These are phyloP conservation scores for Trametes pubescens DNA, from an alignment of 1,284 basidiomycete genomes.

Conservation along the genomic window DNA sequence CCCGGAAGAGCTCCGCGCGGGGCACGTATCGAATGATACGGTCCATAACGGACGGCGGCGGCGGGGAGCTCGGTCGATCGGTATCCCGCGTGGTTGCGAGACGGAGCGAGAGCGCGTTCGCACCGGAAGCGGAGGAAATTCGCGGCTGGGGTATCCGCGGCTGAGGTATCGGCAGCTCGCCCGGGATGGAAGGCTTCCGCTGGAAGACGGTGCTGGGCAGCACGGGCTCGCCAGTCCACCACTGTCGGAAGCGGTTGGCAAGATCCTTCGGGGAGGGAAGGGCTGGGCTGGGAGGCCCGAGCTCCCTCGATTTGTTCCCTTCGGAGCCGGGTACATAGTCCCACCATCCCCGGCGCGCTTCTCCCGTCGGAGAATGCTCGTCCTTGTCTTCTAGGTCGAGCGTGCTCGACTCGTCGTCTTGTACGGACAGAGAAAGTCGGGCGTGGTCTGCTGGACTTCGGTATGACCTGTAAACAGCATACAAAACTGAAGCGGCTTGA, in stretches of 20 bases:
- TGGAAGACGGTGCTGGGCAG: conserved; percentile 35
- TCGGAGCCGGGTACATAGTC: conserved; percentile 51
- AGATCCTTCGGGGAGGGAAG: conserved; percentile 15
- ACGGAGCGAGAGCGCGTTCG: conserved; percentile 20
- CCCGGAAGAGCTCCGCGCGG: conserved; percentile 59
- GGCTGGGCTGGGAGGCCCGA: conserved; percentile 14
- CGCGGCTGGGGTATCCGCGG: conserved; percentile 38
- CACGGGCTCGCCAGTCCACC: conserved; percentile 29
- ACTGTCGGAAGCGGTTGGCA: conserved; percentile 24
- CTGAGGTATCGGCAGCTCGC: conserved; percentile 38
- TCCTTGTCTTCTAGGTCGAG: conserved; percentile 43
- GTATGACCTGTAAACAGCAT: conserved; percentile 63
- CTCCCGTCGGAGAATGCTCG: conserved; percentile 32
- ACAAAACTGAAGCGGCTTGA: conserved; percentile 52
- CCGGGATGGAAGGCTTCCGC: conserved; percentile 39
- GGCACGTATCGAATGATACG: conserved; percentile 59
- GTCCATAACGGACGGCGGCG: conserved; percentile 52
- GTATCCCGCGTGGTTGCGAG: conserved; percentile 26
- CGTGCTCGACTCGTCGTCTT: conserved; percentile 41
- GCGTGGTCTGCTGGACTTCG: conserved; percentile 59
- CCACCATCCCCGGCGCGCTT: conserved; percentile 59
- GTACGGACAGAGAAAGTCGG: conserved; percentile 61
- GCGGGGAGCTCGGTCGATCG: conserved; percentile 28
- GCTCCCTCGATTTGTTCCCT: conserved; percentile 11
- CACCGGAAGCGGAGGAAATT: conserved; percentile 25